Base-by-base conservation (phyloP, 768 basidiomycete genomes). In the Peribolospora kevripleyi region DNA sequence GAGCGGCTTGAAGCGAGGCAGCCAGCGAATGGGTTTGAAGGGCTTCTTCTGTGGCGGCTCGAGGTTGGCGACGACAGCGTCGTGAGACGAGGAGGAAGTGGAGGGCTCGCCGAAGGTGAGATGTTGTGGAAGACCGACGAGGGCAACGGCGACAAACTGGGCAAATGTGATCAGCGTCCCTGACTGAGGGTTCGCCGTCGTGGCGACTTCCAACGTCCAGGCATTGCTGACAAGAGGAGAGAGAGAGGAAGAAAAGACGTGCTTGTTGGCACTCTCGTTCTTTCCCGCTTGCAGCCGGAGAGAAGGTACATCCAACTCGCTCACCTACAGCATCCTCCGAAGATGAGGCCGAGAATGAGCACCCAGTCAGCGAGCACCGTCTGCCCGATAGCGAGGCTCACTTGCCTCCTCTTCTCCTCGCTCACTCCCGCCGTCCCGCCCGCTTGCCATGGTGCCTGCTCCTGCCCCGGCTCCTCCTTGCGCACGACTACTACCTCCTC, bases 251-350 rank as follows among this genome's bases (percentile, higher is more conserved):
- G 25, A 25, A 25, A 25, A 25, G 25, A 25, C 25, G 25, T 25
- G 25, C 25, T 25, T 25, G 25, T 25, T 1, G 25, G 25, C 25
- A 25, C 25, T 25, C 36, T 52, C 53, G 40, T 5, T 51, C 37
- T 7, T 51, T 48, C 42, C 56, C 48, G n/a, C 42, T 11, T 7
- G 4, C 52, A 38, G 36, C 53, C 7, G 7, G 42, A 39, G 42
- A 37, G 10, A n/a, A 51, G 38, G 50, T 25, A 10, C 51, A 60
- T 68, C 62, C 61, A 82, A 82, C 82, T 37, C 82, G 83, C 82
- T 65, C 85, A 85, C 80, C 78, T 71, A 74, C 84, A 87, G 62
- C 84, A 87, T 14, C 84, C 84, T 36, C 84, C 84, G 60, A 85
- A 74, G 4, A 86, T 77, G 60, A 82, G 71, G 1, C 73, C 70